phyloP scores from a whole-genome alignment of 495 filamentous ascomycete species.

The Stereocaulon alpinum region DNA sequence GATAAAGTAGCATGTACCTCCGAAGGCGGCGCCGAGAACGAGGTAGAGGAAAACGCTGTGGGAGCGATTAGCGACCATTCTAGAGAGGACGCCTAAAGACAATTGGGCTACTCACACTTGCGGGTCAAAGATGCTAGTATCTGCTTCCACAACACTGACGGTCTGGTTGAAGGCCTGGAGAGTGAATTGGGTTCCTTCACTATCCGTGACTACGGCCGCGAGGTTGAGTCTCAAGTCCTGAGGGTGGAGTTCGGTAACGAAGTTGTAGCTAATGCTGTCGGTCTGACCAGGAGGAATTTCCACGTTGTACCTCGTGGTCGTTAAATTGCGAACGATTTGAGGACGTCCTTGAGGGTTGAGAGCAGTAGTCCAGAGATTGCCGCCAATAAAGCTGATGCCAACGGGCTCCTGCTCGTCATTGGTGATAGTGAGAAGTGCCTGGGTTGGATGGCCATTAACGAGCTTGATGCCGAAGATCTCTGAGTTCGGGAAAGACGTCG shows the following conservation, averaged over 20 bases:
- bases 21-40: conserved; percentile 69
- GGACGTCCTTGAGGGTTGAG: conserved; percentile 39
- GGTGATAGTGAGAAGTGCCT: conserved; percentile 66
- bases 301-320: conserved; percentile 59
- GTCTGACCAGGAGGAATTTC: conserved; percentile 69
- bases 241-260: conserved; percentile 86
- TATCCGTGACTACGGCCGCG: conserved; percentile 59
- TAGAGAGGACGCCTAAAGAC: no score
- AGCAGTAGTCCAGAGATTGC: conserved; percentile 54
- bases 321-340: conserved; percentile 71
- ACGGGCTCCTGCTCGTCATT: conserved; percentile 77
- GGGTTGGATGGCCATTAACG: conserved; percentile 82
- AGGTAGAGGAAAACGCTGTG: conserved; percentile 91
- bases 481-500: conserved; percentile 71
- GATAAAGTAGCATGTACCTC: conserved; percentile 80
- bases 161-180: conserved; percentile 76
- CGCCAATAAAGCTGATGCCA: conserved; percentile 65
- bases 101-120: conserved; percentile 60
- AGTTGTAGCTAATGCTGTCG: conserved; percentile 67
- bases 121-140: conserved; percentile 87
- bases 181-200: conserved; percentile 57
- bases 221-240: conserved; percentile 76
- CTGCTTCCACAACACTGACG: conserved; percentile 82
- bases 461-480: conserved; percentile 94
- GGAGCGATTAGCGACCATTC: not conserved